These are phyloP conservation scores for Colletotrichum agaves DNA, from an alignment of 2,329 filamentous ascomycete genomes.

Conservation along the genomic window DNA sequence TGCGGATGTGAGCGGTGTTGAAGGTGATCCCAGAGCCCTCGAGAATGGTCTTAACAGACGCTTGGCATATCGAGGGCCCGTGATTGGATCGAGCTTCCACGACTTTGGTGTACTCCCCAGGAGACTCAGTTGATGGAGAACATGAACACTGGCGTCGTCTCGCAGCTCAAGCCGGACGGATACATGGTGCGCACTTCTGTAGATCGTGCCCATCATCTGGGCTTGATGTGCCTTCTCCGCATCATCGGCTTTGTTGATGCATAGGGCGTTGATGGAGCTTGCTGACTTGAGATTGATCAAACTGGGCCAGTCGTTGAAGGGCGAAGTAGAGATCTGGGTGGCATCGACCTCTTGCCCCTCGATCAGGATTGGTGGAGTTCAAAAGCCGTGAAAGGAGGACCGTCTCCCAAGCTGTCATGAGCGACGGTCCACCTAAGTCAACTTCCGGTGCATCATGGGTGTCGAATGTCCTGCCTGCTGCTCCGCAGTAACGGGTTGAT, in stretches of 20 bases:
- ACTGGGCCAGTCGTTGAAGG: neutral
- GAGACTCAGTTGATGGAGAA: neutral
- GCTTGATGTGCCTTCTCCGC: constrained; percentile 22
- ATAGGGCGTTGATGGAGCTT: constrained; percentile 40
- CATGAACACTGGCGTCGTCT: constrained; percentile 3
- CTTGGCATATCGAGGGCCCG: constrained; percentile 5
- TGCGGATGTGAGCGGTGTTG: constrained; percentile 12
- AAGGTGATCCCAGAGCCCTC: constrained; percentile 2
- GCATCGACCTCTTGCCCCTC: neutral
- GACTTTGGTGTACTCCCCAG: neutral
- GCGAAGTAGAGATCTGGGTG: neutral
- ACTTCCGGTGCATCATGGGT: neutral
- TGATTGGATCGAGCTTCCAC: neutral
- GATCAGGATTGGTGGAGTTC: neutral
- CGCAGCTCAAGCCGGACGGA: constrained; percentile 49
- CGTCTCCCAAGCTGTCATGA: neutral
- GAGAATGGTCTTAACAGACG: constrained; percentile 3
- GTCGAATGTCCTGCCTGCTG: constrained; percentile 3
- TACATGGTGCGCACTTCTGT: constrained; percentile 46
- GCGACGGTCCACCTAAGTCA: neutral
- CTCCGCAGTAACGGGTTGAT: constrained; percentile 1
- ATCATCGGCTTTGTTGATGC: constrained; percentile 19
- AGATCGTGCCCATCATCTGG: constrained; percentile 43
- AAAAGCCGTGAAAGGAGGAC: constrained; percentile 6
- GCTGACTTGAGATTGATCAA: neutral